Evolutionary conservation across 2,329 filamentous ascomycete species (phyloP).

Genomic region (Neoarthrinium moseri): DNA sequence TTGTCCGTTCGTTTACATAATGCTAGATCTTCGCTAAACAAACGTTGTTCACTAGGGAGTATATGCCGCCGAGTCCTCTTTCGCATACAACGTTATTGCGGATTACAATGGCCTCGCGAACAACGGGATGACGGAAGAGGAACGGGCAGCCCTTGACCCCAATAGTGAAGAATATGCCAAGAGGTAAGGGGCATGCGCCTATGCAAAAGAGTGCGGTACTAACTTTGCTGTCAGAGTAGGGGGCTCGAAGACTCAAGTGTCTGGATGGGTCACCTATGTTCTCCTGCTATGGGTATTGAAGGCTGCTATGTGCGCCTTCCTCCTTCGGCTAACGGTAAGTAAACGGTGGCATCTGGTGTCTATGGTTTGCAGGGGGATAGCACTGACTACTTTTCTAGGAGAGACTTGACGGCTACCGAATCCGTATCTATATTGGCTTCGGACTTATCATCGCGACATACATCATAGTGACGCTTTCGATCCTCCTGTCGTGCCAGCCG

Average conservation of each 20-base stretch:
- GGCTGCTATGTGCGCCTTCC: constrained; percentile 25
- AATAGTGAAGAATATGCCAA: not conserved
- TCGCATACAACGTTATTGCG: constrained; percentile 27
- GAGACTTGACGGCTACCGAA: not conserved
- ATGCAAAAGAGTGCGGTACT: constrained; percentile 9
- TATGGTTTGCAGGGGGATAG: not conserved
- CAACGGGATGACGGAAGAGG: constrained; percentile 29
- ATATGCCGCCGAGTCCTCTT: constrained; percentile 23
- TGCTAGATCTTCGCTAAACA: constrained; percentile 8
- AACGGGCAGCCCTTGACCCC: constrained; percentile 19
- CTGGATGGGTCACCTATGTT: constrained; percentile 24
- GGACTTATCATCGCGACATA: not conserved
- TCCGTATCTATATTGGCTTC: not conserved
- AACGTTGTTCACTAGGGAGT: constrained; percentile 13
- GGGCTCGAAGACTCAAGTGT: constrained; percentile 33
- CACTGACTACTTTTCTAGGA: not conserved
- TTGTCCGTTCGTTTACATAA: too few species aligned
- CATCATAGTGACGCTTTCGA: not conserved
- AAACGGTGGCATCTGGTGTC: too few species aligned
- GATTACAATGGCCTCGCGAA: constrained; percentile 30
- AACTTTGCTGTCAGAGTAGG: constrained; percentile 23
- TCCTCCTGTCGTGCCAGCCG: constrained; percentile 32
- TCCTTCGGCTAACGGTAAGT: constrained; percentile 26
- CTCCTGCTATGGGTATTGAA: constrained; percentile 25
- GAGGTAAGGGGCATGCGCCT: not conserved